These are phyloP conservation scores for Dendrothele bispora DNA, from an alignment of 768 basidiomycete species.

Conservation along the genomic window DNA sequence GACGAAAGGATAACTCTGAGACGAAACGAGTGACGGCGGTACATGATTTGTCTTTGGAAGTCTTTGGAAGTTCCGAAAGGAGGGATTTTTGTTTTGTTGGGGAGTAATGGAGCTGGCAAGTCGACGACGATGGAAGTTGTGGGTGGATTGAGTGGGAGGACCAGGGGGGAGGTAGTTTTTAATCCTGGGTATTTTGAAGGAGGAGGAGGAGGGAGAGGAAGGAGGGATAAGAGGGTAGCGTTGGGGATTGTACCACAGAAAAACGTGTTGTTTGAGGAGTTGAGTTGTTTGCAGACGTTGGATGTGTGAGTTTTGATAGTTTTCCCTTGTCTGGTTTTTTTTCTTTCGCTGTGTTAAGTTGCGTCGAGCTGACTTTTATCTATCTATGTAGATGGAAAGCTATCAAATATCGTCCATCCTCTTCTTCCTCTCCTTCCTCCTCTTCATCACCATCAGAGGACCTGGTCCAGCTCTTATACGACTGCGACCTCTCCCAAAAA, in stretches of 20 bases:
- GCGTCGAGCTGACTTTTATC: not conserved
- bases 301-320: constrained; percentile 31
- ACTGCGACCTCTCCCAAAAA: constrained; percentile 75
- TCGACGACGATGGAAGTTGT: constrained; percentile 71
- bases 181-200: too few relatives aligned
- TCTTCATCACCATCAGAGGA: constrained; percentile 50
- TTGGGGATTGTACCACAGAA: constrained; percentile 82
- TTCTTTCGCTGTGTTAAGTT: not conserved
- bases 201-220: too few relatives aligned
- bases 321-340: not conserved
- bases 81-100: constrained; percentile 78
- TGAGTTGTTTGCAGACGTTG: constrained; percentile 73
- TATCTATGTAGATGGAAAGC: constrained; percentile 51
- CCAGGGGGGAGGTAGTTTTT: constrained; percentile 55
- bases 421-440: too few relatives aligned
- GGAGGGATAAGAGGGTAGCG: too few relatives aligned
- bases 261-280: constrained; percentile 78
- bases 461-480: constrained; percentile 59
- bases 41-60: constrained; percentile 60
- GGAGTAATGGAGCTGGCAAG: constrained; percentile 79
- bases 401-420: constrained; percentile 70
- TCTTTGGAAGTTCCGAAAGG: constrained; percentile 69
- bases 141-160: constrained; percentile 59
- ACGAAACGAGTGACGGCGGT: constrained; percentile 69
- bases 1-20: constrained; percentile 41